A percentile compares a stretch with the other conserved stretches of the same genome.
phyloP scores from a whole-genome alignment of 805 yeast species.

The Wickerhamomyces silvicola region DNA sequence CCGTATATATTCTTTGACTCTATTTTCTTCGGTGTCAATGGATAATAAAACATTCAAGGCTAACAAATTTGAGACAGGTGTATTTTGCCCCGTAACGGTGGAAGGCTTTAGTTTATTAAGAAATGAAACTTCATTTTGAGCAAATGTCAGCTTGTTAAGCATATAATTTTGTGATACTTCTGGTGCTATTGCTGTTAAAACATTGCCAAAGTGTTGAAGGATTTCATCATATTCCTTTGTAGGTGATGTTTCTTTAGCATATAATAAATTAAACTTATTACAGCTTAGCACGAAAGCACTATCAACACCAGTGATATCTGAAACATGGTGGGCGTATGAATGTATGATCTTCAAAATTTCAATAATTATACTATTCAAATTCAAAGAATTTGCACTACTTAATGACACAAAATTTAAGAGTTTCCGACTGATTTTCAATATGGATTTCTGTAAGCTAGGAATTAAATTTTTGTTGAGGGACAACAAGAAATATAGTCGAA shows the following conservation, averaged over 20 bases:
- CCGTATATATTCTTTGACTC: conserved; percentile 11
- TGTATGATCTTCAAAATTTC: conserved; percentile 23
- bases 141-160: conserved; percentile 20
- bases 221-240: conserved; percentile 20
- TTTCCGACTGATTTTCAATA: conserved; percentile 18
- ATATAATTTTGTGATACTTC: conserved; percentile 20
- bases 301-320: conserved; percentile 19
- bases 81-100: background rate
- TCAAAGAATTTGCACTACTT: conserved; percentile 13
- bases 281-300: conserved; percentile 23
- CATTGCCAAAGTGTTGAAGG: conserved; percentile 22
- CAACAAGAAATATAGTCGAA: conserved; percentile 19
- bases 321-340: conserved; percentile 19
- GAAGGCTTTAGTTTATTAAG: conserved; percentile 13
- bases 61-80: conserved; percentile 13
- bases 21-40: conserved; percentile 29
- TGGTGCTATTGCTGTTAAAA: conserved; percentile 17
- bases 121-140: conserved; percentile 14
- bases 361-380: conserved; percentile 19
- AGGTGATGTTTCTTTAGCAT: conserved; percentile 7
- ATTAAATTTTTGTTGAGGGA: conserved; percentile 11
- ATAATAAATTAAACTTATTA: conserved; percentile 20
- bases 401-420: conserved; percentile 20
- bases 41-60: conserved; percentile 14
- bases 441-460: conserved; percentile 8